Evolutionary conservation across 108 stramenopile species (phyloP), one percentile per base, ranked within the genome.

Genomic region (Aurantiochytrium sp.): DNA sequence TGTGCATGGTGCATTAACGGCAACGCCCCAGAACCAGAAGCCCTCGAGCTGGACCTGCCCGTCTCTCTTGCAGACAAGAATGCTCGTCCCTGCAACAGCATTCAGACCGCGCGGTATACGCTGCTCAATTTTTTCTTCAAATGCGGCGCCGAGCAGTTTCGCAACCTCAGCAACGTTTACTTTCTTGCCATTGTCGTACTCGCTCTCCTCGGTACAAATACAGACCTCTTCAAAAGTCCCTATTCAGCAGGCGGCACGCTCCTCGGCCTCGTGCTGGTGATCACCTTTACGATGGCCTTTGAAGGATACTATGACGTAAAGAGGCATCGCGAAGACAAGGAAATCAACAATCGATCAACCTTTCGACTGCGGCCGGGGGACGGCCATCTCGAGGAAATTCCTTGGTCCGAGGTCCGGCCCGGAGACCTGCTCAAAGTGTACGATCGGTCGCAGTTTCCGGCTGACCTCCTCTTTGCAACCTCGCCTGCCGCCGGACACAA

Each of bases 221-320:
- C 93, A 5, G n/a, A 53, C 45, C 88, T 76, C 72, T 97, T 96
- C 89, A 89, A 94, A 18, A 96, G 97, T 4, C 96, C 98, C 5
- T 93, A 99, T 88, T 91, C 91, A 12, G 97, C 99, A 18, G 98
- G 93, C 94, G 96, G 97, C n/a, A 99, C 98, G 4, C 90, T 98
- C 25, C 95, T 97, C 19, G 98, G 98, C 5, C 92, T 99, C n/a
- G 18, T 88, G 21, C 91, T 95, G 1, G 97, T 99, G 71, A 90
- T 99, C n/a, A 89, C 93, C 35, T 91, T 99, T 58, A 96, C 96
- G 72, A 95, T 98, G 60, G 87, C 94, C 55, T 97, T 98, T 76
- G 98, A 99, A 95, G 97, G 93, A 1, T 89, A 93, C 35, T 96
- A 98, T n/a, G 99, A 99, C 90, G 88, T 93, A 44, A 95, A 95